Base-by-base conservation (phyloP, 2,329 filamentous ascomycete genomes). In the Calonectria henricotiae region DNA sequence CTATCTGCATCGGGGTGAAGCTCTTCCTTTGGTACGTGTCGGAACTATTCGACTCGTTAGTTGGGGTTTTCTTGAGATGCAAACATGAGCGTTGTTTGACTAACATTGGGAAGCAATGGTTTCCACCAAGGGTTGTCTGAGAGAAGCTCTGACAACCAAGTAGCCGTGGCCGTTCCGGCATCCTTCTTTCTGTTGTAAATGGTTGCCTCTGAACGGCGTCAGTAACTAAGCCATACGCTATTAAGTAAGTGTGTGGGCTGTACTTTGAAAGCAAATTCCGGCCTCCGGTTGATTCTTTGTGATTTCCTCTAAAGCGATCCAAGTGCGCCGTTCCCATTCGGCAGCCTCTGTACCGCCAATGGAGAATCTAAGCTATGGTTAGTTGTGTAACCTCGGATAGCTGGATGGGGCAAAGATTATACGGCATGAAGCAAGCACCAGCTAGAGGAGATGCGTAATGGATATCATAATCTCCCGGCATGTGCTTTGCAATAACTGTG, bases 171-270 rank as follows among this genome's bases (percentile, higher is more conserved):
- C 15, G 47, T 61, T 23, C 65, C 69, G 15, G 61, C 39, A 32
- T 71, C 69, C 61, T 71, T 71, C 44, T 68, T 65, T 49, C 69
- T 61, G 25, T 70, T 70, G 25, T 27, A 43, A 23, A 70, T 51
- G n/a, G 30, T 65, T 47, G 61, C 35, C 54, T 65, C 69, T 68
- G 41, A n/a, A 30, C 13, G 5, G n/a, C n/a, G 46, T 67, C 32
- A 67, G 46, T 25, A 44, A 20, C 27, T 23, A 23, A 8, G n/a
- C 47, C 3, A 20, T 5, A 13, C 8, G 20, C 17, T n/a, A 15
- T 5, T 20, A 37, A 32, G 15, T 13, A 47, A n/a, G 4, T 13
- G 43, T 9, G 43, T 8, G 35, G 13, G n/a, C 37, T 17, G 20
- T 23, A 68, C 61, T 60, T n/a, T 64, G 66, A 58, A 68, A 68